Conservation (phyloP, 495 filamentous ascomycete genomes). For the Neurospora sp. region DNA sequence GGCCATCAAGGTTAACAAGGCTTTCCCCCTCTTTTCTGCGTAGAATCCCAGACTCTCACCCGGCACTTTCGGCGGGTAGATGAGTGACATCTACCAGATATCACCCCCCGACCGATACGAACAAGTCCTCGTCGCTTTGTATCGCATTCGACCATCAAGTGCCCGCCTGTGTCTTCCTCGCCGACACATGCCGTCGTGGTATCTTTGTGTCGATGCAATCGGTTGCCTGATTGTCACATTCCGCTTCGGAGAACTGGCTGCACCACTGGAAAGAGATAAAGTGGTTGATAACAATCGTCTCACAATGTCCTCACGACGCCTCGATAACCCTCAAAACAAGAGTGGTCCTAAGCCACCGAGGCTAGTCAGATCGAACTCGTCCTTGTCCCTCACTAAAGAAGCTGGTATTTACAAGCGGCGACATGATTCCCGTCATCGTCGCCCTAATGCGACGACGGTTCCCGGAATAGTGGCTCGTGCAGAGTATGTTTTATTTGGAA, state of each 20-base stretch:
- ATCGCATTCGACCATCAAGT: background rate
- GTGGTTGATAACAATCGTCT: background rate
- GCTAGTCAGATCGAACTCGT: constrained; percentile 31
- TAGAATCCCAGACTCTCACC: background rate
- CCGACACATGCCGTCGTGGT: background rate
- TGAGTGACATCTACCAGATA: background rate
- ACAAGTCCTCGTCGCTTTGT: background rate
- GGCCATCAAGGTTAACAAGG: background rate
- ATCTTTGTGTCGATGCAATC: background rate
- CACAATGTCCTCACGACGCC: constrained; percentile 36
- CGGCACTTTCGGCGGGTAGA: background rate
- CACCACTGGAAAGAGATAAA: background rate
- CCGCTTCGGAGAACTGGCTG: background rate
- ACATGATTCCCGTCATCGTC: constrained; percentile 27
- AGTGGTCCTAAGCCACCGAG: constrained; percentile 34
- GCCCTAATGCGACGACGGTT: constrained; percentile 27
- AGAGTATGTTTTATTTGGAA: constrained; percentile 21
- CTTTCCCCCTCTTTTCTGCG: background rate
- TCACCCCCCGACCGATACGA: background rate
- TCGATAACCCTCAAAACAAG: constrained; percentile 27
- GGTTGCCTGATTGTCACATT: background rate
- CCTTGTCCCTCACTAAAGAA: constrained; percentile 38
- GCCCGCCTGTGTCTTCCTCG: background rate
- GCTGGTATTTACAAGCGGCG: constrained; percentile 35
- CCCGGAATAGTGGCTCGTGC: constrained; percentile 17